phyloP scores from a whole-genome alignment of 1,284 basidiomycete species.

The Termitomyces sp. region DNA sequence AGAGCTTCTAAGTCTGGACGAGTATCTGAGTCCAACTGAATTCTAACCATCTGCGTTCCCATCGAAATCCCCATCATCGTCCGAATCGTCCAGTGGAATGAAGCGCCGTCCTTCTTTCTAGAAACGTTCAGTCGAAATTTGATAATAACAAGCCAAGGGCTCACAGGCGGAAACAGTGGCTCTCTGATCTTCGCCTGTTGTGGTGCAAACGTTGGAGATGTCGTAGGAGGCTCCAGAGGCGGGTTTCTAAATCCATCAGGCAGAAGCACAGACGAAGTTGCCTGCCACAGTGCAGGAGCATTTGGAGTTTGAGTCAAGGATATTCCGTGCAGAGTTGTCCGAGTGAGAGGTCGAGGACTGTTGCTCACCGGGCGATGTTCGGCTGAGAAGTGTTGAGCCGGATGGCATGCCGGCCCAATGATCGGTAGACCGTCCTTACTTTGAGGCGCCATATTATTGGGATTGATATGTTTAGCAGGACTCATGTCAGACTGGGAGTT shows the following conservation, averaged over 20 bases:
- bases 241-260: not conserved
- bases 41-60: not conserved
- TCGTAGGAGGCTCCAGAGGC: not conserved
- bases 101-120: conserved; percentile 42
- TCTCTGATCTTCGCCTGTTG: conserved; percentile 22
- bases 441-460: not conserved
- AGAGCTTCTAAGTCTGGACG: not conserved
- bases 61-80: conserved; percentile 31
- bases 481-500: not conserved
- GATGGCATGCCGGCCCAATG: not conserved
- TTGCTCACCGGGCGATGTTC: not conserved
- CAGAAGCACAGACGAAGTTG: not conserved
- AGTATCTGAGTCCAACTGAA: not conserved
- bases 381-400: not conserved
- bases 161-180: conserved; percentile 33
- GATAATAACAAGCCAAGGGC: conserved; percentile 11
- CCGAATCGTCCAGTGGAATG: conserved; percentile 42
- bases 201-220: not conserved
- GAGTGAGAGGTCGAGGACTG: not conserved
- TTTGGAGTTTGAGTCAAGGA: not conserved
- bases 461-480: not conserved
- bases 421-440: not conserved
- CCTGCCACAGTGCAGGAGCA: not conserved
- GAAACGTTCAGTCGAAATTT: not conserved
- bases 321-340: not conserved